These are phyloP conservation scores for Pseudocercospora cruenta DNA, from an alignment of 2,329 filamentous ascomycete species.

Conservation along the genomic window DNA sequence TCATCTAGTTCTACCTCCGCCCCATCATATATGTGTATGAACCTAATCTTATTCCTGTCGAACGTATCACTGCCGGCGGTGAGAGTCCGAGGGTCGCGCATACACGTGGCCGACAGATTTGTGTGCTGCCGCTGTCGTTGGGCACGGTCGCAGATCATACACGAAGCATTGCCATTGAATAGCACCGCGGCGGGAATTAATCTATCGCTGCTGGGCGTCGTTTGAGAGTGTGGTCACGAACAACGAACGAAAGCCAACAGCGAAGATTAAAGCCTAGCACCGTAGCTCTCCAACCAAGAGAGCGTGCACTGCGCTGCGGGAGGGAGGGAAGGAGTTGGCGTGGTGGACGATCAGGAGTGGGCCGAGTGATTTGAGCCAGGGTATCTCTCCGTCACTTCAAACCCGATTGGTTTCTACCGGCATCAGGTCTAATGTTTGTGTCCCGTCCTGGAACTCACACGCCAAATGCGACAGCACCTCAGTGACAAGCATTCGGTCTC, in stretches of 20 bases:
- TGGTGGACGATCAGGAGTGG: slow-evolving; percentile 3
- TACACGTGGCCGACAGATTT: slow-evolving; percentile 1
- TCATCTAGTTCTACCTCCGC: neutral
- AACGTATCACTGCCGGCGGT: slow-evolving; percentile 1
- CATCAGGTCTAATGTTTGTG: neutral
- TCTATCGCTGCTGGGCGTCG: neutral
- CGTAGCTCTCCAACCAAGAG: neutral
- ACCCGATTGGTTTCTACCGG: slow-evolving; percentile 2
- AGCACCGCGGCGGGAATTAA: neutral
- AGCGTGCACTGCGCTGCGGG: neutral
- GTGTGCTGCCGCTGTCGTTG: neutral
- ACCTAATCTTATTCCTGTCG: neutral
- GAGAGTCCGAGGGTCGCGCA: neutral
- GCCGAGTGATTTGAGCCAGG: neutral
- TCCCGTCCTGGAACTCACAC: neutral
- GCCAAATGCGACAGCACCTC: neutral
- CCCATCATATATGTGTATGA: slow-evolving; percentile 1
- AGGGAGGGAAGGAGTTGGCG: slow-evolving; percentile 1
- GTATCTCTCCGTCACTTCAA: neutral
- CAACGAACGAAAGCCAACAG: neutral
- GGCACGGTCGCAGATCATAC: neutral
- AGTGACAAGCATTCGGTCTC: neutral
- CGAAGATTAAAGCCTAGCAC: neutral
- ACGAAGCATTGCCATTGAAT: neutral
- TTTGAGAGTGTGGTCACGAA: neutral